Percentiles rank a stretch among this genome's conserved stretches.
phyloP scores from a whole-genome alignment of 2,329 filamentous ascomycete genomes.

The Pseudophaeomoniella oleicola region DNA sequence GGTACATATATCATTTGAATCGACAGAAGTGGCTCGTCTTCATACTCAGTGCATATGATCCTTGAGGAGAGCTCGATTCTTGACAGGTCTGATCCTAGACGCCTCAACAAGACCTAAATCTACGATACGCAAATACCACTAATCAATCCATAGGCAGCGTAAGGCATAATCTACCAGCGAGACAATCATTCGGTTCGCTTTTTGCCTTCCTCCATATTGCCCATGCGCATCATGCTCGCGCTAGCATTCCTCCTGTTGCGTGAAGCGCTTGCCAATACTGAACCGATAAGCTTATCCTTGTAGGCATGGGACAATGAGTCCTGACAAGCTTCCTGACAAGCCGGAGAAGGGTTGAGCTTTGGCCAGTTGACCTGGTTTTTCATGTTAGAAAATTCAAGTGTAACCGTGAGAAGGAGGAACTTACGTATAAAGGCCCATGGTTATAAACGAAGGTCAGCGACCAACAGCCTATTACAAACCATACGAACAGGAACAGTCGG shows the following conservation, averaged over 20 bases:
- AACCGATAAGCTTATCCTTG: constrained; percentile 69
- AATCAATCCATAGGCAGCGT: too few species aligned
- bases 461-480: constrained; percentile 55
- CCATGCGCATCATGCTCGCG: constrained; percentile 65
- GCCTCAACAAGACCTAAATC: too few species aligned
- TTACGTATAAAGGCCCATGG: constrained; percentile 88
- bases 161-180: too few species aligned
- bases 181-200: constrained; percentile 90
- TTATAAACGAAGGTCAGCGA: constrained; percentile 61
- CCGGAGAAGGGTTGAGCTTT: constrained; percentile 78
- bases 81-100: too few species aligned
- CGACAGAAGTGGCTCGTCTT: too few species aligned
- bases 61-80: too few species aligned
- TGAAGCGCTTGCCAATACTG: constrained; percentile 44
- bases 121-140: too few species aligned
- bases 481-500: constrained; percentile 68
- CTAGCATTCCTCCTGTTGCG: constrained; percentile 58
- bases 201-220: constrained; percentile 90
- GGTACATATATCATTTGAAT: too few species aligned
- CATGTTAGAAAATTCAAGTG: background rate
- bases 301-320: constrained; percentile 71
- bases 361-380: constrained; percentile 80
- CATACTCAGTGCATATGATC: too few species aligned
- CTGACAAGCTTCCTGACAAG: constrained; percentile 74
- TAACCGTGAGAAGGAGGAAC: constrained; percentile 21